These are phyloP conservation scores for Eudorina sp. DNA, from an alignment of 139 green algal species.

Conservation along the genomic window DNA sequence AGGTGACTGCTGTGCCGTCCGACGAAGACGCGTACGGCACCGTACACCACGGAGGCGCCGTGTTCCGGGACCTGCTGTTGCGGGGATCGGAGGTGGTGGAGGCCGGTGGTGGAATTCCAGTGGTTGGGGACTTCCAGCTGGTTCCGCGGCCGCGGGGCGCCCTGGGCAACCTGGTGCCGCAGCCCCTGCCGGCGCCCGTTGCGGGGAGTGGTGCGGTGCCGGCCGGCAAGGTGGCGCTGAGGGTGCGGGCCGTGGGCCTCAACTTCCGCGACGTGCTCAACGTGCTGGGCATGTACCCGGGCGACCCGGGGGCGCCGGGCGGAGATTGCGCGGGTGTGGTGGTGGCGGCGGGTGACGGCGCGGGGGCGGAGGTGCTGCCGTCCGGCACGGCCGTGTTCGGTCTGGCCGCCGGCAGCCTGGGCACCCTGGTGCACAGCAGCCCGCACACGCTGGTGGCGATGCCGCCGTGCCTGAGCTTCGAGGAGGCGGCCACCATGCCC, in stretches of 20 bases:
- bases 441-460: conserved; percentile 71
- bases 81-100: background rate
- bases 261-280: conserved; percentile 89
- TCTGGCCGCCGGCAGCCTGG: conserved; percentile 81
- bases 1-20: background rate
- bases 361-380: background rate
- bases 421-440: conserved; percentile 70
- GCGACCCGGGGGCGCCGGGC: conserved; percentile 83
- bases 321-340: conserved; percentile 88
- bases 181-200: conserved; percentile 66
- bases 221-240: conserved; percentile 63
- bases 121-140: conserved; percentile 33
- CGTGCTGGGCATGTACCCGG: conserved; percentile 89
- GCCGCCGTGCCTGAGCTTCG: conserved; percentile 77
- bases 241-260: conserved; percentile 82
- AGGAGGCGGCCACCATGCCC: conserved; percentile 81
- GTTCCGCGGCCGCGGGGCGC: conserved; percentile 70
- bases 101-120: background rate
- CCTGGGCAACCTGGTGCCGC: conserved; percentile 68
- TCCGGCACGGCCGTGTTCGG: conserved; percentile 83
- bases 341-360: conserved; percentile 55
- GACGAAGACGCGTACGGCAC: conserved; percentile 40
- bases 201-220: conserved; percentile 76
- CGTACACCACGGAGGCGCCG: background rate
- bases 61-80: conserved; percentile 3